Percentiles rank a stretch among this genome's conserved stretches.
Conservation (phyloP, 2,329 filamentous ascomycete genomes). For the Colletotrichum euphorbiae region DNA sequence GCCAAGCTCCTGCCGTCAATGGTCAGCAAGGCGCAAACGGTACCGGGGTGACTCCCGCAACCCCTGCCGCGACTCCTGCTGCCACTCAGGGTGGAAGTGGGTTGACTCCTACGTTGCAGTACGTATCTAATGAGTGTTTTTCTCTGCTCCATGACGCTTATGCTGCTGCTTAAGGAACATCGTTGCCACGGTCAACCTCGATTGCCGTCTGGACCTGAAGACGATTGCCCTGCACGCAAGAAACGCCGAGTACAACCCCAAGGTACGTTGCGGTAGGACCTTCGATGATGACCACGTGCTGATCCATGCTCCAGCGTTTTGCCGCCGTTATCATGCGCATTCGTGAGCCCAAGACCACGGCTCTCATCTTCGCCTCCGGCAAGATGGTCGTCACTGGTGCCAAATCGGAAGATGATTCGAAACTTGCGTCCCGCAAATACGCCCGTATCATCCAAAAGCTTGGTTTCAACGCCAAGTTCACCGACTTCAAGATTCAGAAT, state of each 20-base stretch:
- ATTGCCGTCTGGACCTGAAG: constrained; percentile 97
- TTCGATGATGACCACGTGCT: constrained; percentile 43
- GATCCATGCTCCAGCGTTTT: constrained; percentile 77
- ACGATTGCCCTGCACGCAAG: constrained; percentile 97
- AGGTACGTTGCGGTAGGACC: constrained; percentile 69
- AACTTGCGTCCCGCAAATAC: constrained; percentile 96
- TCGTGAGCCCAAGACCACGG: constrained; percentile 97
- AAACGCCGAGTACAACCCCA: constrained; percentile 98
- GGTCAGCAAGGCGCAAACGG: constrained; percentile 71
- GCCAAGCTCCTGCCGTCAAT: constrained; percentile 58
- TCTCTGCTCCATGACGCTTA: constrained; percentile 63
- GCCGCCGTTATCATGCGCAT: constrained; percentile 99
- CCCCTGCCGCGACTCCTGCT: constrained; percentile 91
- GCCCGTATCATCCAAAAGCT: constrained; percentile 99
- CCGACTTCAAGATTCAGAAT: constrained; percentile 99
- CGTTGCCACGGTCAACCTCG: constrained; percentile 97
- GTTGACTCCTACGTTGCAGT: constrained; percentile 94
- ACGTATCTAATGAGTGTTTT: constrained; percentile 71
- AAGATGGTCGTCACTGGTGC: constrained; percentile 99
- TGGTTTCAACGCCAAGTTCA: constrained; percentile 99
- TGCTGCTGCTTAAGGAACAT: constrained; percentile 80
- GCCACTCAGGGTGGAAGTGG: constrained; percentile 86
- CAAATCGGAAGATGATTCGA: constrained; percentile 97
- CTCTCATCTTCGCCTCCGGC: constrained; percentile 95
- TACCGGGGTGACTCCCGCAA: constrained; percentile 86